These are phyloP conservation scores for Knoxdaviesia proteae DNA, from an alignment of 2,329 filamentous ascomycete genomes.

Conservation along the genomic window DNA sequence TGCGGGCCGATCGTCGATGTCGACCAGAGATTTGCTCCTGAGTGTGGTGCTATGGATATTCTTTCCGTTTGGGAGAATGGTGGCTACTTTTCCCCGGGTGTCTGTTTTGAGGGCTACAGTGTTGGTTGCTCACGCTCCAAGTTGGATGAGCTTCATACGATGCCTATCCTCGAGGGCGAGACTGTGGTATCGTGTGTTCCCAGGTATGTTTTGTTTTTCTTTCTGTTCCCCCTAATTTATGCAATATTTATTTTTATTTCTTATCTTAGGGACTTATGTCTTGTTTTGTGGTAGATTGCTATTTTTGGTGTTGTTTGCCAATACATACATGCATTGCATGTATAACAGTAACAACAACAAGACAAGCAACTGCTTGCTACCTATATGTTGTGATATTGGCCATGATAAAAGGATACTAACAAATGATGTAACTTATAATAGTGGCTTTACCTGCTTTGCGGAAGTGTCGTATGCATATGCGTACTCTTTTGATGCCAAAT, in stretches of 20 bases:
- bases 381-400: no score
- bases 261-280: no score
- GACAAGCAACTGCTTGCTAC: no score
- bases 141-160: constrained; percentile 4
- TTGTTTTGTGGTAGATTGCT: no score
- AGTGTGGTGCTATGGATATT: constrained; percentile 3
- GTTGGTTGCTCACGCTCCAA: constrained; percentile 9
- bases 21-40: not conserved
- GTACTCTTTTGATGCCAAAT: no score
- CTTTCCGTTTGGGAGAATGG: constrained; percentile 8
- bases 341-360: no score
- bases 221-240: not conserved
- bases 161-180: constrained; percentile 8
- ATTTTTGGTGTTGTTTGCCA: no score
- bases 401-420: no score
- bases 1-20: constrained; percentile 2
- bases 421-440: no score
- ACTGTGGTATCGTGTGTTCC: constrained; percentile 11
- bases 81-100: constrained; percentile 12
- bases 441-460: no score
- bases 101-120: constrained; percentile 11
- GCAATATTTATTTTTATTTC: not conserved
- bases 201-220: constrained; percentile 4
- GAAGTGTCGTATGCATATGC: no score
- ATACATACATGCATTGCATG: no score